Percentiles rank a stretch among this genome's conserved stretches.
phyloP scores from a whole-genome alignment of 202 grass and related monocot genomes.

The Zizania palustris region DNA sequence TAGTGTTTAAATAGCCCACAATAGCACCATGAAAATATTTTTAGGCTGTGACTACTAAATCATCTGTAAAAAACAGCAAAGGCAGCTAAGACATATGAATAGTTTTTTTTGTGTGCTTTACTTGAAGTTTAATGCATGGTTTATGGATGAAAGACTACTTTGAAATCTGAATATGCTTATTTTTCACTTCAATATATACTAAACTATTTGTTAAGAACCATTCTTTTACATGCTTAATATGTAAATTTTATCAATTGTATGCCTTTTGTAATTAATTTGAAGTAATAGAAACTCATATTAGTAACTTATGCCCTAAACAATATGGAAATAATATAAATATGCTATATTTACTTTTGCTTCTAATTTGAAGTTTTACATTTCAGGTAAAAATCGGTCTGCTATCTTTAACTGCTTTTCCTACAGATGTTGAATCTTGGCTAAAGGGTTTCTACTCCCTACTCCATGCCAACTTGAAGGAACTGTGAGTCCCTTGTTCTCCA shows the following conservation, averaged over 20 bases:
- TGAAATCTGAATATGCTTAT: background rate
- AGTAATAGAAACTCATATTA: background rate
- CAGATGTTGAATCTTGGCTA: background rate
- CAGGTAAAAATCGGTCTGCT: background rate
- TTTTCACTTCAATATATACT: background rate
- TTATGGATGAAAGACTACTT: background rate
- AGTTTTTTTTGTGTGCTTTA: background rate
- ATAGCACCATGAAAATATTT: background rate
- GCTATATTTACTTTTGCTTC: background rate
- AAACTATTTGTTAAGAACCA: background rate
- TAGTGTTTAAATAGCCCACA: background rate
- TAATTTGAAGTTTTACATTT: background rate
- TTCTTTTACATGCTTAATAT: background rate
- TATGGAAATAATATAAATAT: background rate
- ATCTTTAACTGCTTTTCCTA: background rate
- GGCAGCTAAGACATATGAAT: background rate
- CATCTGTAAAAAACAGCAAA: background rate
- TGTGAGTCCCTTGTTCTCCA: background rate
- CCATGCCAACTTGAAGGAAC: background rate
- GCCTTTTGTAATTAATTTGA: background rate
- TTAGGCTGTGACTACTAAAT: background rate
- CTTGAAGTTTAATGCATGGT: background rate
- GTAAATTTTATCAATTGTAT: background rate
- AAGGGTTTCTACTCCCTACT: background rate
- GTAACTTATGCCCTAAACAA: background rate